phyloP scores from a whole-genome alignment of 345 rosid species.

The Conringia planisiliqua region DNA sequence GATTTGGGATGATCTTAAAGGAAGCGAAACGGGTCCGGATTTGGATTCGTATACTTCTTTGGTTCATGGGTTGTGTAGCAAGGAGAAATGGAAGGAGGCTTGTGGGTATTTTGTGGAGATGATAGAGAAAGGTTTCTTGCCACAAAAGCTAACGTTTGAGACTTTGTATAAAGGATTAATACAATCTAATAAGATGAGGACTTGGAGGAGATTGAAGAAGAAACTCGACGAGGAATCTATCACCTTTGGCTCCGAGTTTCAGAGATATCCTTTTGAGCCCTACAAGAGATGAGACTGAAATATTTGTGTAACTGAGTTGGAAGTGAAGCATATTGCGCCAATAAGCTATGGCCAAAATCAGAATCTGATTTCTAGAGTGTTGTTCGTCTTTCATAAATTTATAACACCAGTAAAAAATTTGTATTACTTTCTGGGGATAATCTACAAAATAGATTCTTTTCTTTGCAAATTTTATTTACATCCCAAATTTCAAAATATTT shows the following conservation, averaged over 20 bases:
- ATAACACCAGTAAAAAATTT: too few relatives aligned
- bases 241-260: slow-evolving; percentile 71
- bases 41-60: slow-evolving; percentile 75
- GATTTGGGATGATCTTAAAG: slow-evolving; percentile 74
- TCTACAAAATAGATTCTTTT: too few relatives aligned
- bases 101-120: slow-evolving; percentile 79
- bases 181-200: slow-evolving; percentile 82
- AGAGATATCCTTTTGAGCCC: slow-evolving; percentile 60
- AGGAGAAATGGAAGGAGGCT: slow-evolving; percentile 70
- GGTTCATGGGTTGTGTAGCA: slow-evolving; percentile 67
- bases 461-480: too few relatives aligned
- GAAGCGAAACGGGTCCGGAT: slow-evolving; percentile 50
- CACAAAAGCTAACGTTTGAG: slow-evolving; percentile 85
- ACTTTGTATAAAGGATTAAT: slow-evolving; percentile 71
- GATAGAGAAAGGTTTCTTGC: slow-evolving; percentile 86
- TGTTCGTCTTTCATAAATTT: not conserved
- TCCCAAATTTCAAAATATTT: too few relatives aligned
- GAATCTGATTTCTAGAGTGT: not conserved
- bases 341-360: not conserved
- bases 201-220: slow-evolving; percentile 91
- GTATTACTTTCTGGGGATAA: too few relatives aligned
- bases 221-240: slow-evolving; percentile 76
- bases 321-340: too few relatives aligned
- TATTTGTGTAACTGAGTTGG: not conserved
- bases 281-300: slow-evolving; percentile 46